A percentile compares a stretch with the other conserved stretches of the same genome.
phyloP scores from a whole-genome alignment of 176 grass and related monocot genomes.

The Oryza glumipatula region DNA sequence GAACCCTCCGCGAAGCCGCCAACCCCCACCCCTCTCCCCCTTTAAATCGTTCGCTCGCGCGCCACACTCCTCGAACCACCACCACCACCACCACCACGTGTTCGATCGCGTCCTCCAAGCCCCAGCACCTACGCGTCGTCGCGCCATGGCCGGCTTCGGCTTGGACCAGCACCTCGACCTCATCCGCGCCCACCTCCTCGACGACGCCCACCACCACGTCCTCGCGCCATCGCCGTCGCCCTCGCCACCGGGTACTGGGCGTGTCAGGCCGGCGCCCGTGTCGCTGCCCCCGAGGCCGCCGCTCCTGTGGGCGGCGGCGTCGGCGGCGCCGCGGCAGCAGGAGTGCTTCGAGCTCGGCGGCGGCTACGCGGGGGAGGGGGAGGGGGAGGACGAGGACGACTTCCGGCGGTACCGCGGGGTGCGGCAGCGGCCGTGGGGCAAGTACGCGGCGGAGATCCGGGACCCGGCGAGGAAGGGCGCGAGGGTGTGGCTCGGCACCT shows the following conservation, averaged over 20 bases:
- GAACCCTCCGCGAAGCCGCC: slow-evolving; percentile 34
- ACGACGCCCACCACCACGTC: slow-evolving; percentile 1
- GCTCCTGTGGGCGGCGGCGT: no score
- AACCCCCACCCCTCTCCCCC: background rate
- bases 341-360: background rate
- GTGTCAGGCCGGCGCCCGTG: slow-evolving; percentile 14
- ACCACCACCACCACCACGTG: no score
- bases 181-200: slow-evolving; percentile 59
- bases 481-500: slow-evolving; percentile 94
- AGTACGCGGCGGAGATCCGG: slow-evolving; percentile 86
- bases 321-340: background rate
- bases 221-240: slow-evolving; percentile 34
- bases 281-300: slow-evolving; percentile 26
- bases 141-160: slow-evolving; percentile 33
- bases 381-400: slow-evolving; percentile 39
- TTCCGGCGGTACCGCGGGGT: slow-evolving; percentile 71
- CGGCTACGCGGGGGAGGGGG: background rate
- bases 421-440: slow-evolving; percentile 80
- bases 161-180: slow-evolving; percentile 49
- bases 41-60: background rate
- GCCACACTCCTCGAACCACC: background rate
- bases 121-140: background rate
- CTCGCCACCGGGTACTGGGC: slow-evolving; percentile 15
- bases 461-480: slow-evolving; percentile 66
- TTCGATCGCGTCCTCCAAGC: background rate